Evolutionary conservation across 2,329 filamentous ascomycete genomes (phyloP).

Genomic region (Elsinoe arachidis): DNA sequence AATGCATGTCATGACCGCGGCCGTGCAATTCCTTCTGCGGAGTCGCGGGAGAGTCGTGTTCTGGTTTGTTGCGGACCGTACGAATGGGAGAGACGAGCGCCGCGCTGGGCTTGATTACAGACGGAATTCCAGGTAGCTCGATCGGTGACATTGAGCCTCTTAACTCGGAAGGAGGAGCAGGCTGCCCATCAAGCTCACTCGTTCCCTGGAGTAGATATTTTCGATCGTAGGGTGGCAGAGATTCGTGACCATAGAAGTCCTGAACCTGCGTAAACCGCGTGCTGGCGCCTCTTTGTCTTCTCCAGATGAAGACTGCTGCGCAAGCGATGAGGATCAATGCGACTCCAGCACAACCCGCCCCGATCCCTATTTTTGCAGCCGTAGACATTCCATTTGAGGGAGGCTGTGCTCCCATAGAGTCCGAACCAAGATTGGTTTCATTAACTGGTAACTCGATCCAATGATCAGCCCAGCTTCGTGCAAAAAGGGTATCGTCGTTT

Average conservation of each 20-base stretch:
- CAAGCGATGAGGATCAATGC: conserved; percentile 15
- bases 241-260: neutral
- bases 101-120: neutral
- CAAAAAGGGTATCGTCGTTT: conserved; percentile 5
- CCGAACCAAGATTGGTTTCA: neutral
- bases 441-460: neutral
- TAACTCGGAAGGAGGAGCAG: neutral
- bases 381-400: conserved; percentile 20
- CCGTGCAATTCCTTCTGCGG: neutral
- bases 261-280: neutral
- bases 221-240: neutral
- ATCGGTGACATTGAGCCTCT: neutral
- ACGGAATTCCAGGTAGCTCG: neutral
- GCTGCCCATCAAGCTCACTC: neutral
- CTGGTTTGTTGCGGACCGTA: neutral
- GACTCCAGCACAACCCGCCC: conserved; percentile 25
- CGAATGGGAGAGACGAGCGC: neutral
- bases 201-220: neutral
- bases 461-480: neutral
- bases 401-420: conserved; percentile 23
- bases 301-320: conserved; percentile 15
- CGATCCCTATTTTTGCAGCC: conserved; percentile 30
- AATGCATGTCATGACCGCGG: neutral
- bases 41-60: neutral
- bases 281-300: neutral